Evolutionary conservation across 495 filamentous ascomycete genomes (phyloP).

Genomic region (Schizothecium vesticola): DNA sequence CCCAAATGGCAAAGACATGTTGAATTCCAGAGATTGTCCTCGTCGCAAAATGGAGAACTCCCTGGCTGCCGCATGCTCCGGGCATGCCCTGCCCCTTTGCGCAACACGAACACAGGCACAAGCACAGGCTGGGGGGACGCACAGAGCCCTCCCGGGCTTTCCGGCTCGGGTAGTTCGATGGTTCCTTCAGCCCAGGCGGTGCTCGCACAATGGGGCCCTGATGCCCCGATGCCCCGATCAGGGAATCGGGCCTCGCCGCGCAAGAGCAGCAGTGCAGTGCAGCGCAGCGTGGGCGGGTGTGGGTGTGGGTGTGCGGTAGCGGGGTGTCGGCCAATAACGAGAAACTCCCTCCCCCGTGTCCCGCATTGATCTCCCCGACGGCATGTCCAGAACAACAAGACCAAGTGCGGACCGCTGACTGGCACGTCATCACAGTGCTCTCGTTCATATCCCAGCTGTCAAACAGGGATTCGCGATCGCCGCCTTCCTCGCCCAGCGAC

Average conservation of each 20-base stretch:
- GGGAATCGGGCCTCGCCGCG: background rate
- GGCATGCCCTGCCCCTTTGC: too few relatives aligned
- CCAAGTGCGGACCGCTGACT: slow-evolving; percentile 17
- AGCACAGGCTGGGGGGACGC: background rate
- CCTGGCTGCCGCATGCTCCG: background rate
- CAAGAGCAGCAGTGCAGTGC: background rate
- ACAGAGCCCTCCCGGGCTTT: background rate
- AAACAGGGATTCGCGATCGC: slow-evolving; percentile 36
- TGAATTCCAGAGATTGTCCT: background rate
- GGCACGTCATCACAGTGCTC: slow-evolving; percentile 40
- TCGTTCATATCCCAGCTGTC: slow-evolving; percentile 59
- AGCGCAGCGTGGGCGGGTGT: background rate
- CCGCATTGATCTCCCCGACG: background rate
- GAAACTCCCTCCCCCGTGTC: background rate
- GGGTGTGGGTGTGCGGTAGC: background rate
- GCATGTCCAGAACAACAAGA: background rate
- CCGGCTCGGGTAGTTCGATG: background rate
- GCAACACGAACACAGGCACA: background rate
- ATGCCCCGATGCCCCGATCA: background rate
- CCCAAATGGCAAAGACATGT: background rate
- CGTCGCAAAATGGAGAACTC: background rate
- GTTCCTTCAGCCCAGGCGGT: background rate
- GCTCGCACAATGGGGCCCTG: background rate
- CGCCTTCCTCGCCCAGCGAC: slow-evolving; percentile 32
- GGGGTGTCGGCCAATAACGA: background rate